phyloP scores from a whole-genome alignment of 1,284 basidiomycete genomes.

The Ceratobasidium sp. region DNA sequence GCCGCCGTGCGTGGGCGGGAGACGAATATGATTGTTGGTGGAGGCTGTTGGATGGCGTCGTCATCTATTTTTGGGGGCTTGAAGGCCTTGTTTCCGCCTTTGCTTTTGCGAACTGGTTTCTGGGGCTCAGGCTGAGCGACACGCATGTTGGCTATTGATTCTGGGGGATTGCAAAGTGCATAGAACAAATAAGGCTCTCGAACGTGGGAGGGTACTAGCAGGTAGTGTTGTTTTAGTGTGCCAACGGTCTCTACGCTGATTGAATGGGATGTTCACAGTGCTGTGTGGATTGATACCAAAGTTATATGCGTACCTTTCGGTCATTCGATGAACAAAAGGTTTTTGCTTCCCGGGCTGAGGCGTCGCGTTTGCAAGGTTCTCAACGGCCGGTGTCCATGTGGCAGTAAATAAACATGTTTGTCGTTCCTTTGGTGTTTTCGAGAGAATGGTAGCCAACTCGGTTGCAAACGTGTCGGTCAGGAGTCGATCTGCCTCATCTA shows the following conservation, averaged over 20 bases:
- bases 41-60: slow-evolving; percentile 63
- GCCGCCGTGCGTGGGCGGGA: slow-evolving; percentile 87
- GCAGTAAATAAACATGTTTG: slow-evolving; percentile 98
- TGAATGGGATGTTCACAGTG: neutral
- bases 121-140: slow-evolving; percentile 60
- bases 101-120: slow-evolving; percentile 48
- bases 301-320: slow-evolving; percentile 62
- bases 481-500: slow-evolving; percentile 94
- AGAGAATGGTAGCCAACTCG: slow-evolving; percentile 83
- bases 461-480: slow-evolving; percentile 90
- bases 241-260: slow-evolving; percentile 83
- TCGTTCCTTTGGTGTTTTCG: slow-evolving; percentile 78
- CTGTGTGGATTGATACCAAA: slow-evolving; percentile 8
- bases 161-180: slow-evolving; percentile 86
- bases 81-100: slow-evolving; percentile 45
- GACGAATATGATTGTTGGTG: slow-evolving; percentile 96
- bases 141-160: slow-evolving; percentile 72
- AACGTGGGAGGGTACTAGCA: slow-evolving; percentile 94
- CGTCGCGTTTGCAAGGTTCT: slow-evolving; percentile 74
- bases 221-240: slow-evolving; percentile 85
- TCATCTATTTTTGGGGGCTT: slow-evolving; percentile 43
- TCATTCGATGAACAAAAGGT: slow-evolving; percentile 88
- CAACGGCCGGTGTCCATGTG: slow-evolving; percentile 88
- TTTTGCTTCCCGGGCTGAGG: slow-evolving; percentile 83
- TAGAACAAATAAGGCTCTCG: slow-evolving; percentile 93